These are phyloP conservation scores for Hyphodiscus sp. DNA, from an alignment of 2,329 filamentous ascomycete genomes.

Conservation along the genomic window DNA sequence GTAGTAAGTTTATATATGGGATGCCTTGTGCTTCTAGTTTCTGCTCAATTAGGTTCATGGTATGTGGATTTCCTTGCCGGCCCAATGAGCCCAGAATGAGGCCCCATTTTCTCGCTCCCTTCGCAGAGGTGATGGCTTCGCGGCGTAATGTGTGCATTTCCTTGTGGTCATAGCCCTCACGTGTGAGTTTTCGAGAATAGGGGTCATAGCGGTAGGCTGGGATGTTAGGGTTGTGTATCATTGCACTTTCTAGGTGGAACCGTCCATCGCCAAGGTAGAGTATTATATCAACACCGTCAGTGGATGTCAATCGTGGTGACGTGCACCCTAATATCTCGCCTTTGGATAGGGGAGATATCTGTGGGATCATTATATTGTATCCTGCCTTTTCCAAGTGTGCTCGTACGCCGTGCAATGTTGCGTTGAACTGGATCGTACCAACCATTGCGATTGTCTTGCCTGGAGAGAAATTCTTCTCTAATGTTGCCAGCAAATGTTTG, in stretches of 20 bases:
- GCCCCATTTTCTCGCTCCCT: slow-evolving; percentile 80
- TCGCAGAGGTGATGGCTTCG: slow-evolving; percentile 69
- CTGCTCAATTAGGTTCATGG: slow-evolving; percentile 77
- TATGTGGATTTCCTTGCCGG: slow-evolving; percentile 91
- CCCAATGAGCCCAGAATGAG: slow-evolving; percentile 89
- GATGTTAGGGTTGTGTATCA: slow-evolving; percentile 93
- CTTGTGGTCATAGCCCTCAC: slow-evolving; percentile 85
- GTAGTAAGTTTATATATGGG: slow-evolving; percentile 74
- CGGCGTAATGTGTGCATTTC: slow-evolving; percentile 81
- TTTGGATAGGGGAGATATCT: slow-evolving; percentile 87
- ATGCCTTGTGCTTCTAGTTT: slow-evolving; percentile 66
- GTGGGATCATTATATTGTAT: slow-evolving; percentile 79
- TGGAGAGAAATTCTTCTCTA: slow-evolving; percentile 79
- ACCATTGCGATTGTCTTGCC: slow-evolving; percentile 89
- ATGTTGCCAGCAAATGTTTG: slow-evolving; percentile 73
- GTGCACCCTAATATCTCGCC: slow-evolving; percentile 98
- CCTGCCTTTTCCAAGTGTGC: slow-evolving; percentile 74
- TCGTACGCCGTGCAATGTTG: slow-evolving; percentile 82
- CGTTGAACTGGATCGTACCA: slow-evolving; percentile 98
- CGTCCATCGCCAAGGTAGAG: slow-evolving; percentile 88
- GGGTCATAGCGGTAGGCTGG: slow-evolving; percentile 96
- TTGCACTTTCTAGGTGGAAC: slow-evolving; percentile 95
- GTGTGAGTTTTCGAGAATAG: slow-evolving; percentile 84
- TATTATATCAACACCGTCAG: slow-evolving; percentile 64
- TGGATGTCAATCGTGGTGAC: slow-evolving; percentile 61